Evolutionary conservation across 2,329 filamentous ascomycete species (phyloP).

Genomic region (Tothia fuscella): DNA sequence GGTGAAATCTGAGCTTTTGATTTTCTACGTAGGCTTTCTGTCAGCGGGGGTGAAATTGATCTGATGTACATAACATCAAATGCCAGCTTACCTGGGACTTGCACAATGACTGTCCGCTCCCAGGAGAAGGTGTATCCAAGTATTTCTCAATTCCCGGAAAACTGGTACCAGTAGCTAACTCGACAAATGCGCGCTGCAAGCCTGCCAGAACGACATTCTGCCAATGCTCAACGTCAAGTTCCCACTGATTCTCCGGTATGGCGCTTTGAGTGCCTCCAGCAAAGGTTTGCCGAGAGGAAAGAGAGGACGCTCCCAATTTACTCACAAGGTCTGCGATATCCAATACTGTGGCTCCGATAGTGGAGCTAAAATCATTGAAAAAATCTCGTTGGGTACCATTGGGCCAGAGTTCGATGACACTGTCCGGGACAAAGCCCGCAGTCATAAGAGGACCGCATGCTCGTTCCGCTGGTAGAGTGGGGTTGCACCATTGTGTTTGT

Average conservation of each 20-base stretch:
- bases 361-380: background rate
- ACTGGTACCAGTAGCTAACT: constrained; percentile 4
- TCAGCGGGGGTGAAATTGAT: constrained; percentile 1
- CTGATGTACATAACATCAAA: background rate
- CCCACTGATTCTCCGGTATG: constrained; percentile 15
- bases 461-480: background rate
- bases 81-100: background rate
- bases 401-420: background rate
- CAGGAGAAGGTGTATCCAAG: background rate
- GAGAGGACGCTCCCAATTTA: background rate
- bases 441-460: constrained; percentile 7
- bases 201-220: constrained; percentile 11
- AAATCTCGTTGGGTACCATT: background rate
- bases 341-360: background rate
- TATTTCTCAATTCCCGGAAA: constrained; percentile 1
- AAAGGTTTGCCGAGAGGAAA: constrained; percentile 6
- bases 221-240: constrained; percentile 13
- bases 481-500: constrained; percentile 14
- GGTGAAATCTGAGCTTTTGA: constrained; percentile 11
- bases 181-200: constrained; percentile 11
- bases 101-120: background rate
- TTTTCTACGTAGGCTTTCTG: constrained; percentile 12
- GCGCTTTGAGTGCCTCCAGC: constrained; percentile 10
- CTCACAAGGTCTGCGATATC: background rate
- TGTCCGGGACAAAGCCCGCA: background rate